A percentile compares a stretch with the other conserved stretches of the same genome.
phyloP scores from a whole-genome alignment of 345 rosid species.

The Lumnitzera littorea region DNA sequence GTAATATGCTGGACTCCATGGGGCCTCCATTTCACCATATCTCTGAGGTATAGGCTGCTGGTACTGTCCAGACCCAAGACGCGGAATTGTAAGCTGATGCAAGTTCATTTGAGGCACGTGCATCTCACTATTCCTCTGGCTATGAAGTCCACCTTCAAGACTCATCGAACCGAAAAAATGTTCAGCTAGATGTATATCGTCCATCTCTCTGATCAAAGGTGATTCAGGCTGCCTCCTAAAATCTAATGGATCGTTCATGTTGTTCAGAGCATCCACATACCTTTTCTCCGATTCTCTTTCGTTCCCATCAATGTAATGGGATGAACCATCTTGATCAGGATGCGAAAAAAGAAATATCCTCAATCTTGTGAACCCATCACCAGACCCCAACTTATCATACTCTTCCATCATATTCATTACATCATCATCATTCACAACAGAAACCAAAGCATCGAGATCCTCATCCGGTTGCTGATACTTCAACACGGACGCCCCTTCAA shows the following conservation, averaged over 20 bases:
- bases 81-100: constrained; percentile 46
- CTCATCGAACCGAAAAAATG: constrained; percentile 38
- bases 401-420: constrained; percentile 97
- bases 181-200: constrained; percentile 23
- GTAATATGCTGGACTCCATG: constrained; percentile 69
- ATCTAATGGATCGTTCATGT: constrained; percentile 62
- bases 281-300: constrained; percentile 83
- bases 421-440: constrained; percentile 93
- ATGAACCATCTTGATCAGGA: constrained; percentile 56
- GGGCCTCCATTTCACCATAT: constrained; percentile 65
- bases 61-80: constrained; percentile 25
- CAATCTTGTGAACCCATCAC: constrained; percentile 89
- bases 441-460: constrained; percentile 98
- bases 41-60: constrained; percentile 49
- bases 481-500: constrained; percentile 64
- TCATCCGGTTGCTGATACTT: constrained; percentile 98
- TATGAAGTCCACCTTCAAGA: constrained; percentile 49
- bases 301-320: constrained; percentile 66
- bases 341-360: constrained; percentile 83
- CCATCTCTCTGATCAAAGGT: constrained; percentile 16
- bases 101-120: constrained; percentile 45
- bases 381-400: constrained; percentile 83
- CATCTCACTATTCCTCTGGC: constrained; percentile 53
- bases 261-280: constrained; percentile 93
- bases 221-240: constrained; percentile 52